Evolutionary conservation across 2,329 filamentous ascomycete genomes (phyloP), one percentile per base, ranked within the genome.

Genomic region (Ramularia endophylla): DNA sequence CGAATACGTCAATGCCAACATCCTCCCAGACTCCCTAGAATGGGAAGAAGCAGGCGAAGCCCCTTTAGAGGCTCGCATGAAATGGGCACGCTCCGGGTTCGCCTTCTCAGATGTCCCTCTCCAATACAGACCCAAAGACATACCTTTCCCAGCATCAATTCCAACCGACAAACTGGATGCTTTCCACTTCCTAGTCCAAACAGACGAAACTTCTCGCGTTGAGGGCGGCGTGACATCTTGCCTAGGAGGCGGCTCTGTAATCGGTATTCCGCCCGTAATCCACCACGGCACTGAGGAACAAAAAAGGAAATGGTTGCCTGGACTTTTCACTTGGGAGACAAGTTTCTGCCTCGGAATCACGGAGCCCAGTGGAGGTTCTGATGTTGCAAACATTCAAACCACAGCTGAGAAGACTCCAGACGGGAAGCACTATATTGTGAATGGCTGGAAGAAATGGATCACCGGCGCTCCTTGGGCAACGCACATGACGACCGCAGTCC

Each of bases 321-420:
- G 70, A 0, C 65, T 83, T 22, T 78, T 80, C 31, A 69, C 61
- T 6, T 77, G 78, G 48, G 69, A 76, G 41, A 75, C 77, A 5
- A 71, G 73, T 40, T 81, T 83, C 53, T 82, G 77, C 53, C 62
- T 83, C 8, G 79, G 77, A 2, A 77, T 83, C 44, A 83, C 80
- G 2, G 80, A 84, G 57, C 79, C 80, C 0, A 55, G 43, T 37
- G 77, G 74, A 41, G 76, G 77, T 0, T 81, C 77, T 1, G 81
- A 85, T 54, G 78, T 85, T 3, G 78, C 78, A 1, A 75, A 74
- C 48, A 72, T 85, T 32, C 68, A 69, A 38, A 82, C 80, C 3
- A 81, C 75, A 0, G 81, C 81, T 0, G 37, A 46, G n/a, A 56
- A 56, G 33, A 50, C 55, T 8, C 13, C 46, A 2, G 66, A 74